Base-by-base conservation (phyloP, 192 early-diverging fungal genomes). In the Spizellomyces sp. region DNA sequence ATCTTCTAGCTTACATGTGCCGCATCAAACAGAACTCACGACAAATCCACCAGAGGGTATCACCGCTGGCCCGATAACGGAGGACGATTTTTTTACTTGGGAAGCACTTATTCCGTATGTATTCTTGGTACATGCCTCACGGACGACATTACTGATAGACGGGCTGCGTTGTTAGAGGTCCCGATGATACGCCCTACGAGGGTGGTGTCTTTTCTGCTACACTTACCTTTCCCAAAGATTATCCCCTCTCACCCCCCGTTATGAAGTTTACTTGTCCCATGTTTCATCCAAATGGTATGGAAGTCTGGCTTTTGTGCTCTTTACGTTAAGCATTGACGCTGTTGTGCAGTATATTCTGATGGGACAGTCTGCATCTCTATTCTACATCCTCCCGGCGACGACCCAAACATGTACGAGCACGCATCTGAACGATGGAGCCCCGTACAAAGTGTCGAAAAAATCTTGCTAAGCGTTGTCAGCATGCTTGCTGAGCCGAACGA, bases 331-430 rank as follows among this genome's bases (percentile, higher is more conserved):
- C 22, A 41, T 36, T 43, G n/a, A 17, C 52, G 42, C 27, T 22
- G 4, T 41, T 45, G 0, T 22, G 36, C 77, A 62, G 94, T 99
- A 41, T 99, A 99, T 71, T 69, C 87, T 8, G 95, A 99, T 79
- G 97, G 97, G 62, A 89, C 90, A 4, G 97, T 99, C 9, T 99
- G 97, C 78, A 99, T 99, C 60, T 98, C 96, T 8, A 99, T 99
- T 56, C 81, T 99, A 42, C 97, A 99, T 79, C 87, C 97, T 41
- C 97, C 97, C 2, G 97, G 97, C 36, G 94, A 98, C 74, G 97
- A 99, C 68, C 97, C 97, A 0, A 93, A 96, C 81, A 92, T 93
- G 87, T 99, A 99, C 75, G 97, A 99, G 77, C 90, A 90, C 69
- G 93, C 93, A 62, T 92, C 90, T 6, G 97, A 99, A 77, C 85